Conservation (phyloP, 2,329 filamentous ascomycete genomes). For the Diplodia scrobiculata region DNA sequence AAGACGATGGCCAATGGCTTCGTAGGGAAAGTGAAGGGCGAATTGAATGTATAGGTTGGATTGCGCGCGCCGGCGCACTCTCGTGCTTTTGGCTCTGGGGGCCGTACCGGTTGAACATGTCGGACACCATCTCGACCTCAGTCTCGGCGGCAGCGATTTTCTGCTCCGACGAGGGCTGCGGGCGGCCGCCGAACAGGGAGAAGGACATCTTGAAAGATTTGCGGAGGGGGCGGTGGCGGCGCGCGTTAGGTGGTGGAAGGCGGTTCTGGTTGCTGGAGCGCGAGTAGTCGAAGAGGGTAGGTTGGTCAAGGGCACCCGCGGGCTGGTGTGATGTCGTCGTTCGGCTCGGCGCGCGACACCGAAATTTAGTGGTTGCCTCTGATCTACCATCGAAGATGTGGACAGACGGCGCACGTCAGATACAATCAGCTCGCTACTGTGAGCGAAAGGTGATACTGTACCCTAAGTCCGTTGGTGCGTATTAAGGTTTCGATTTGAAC, state of each 20-base stretch:
- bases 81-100: background rate
- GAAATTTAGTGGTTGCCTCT: constrained; percentile 11
- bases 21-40: background rate
- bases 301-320: background rate
- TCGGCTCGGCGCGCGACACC: background rate
- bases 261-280: background rate
- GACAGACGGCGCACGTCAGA: background rate
- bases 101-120: constrained; percentile 93
- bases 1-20: background rate
- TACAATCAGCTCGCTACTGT: background rate
- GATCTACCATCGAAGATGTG: too few relatives aligned
- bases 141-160: constrained; percentile 96
- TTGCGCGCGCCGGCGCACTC: background rate
- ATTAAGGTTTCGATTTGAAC: background rate
- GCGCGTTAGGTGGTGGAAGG: background rate
- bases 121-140: constrained; percentile 95
- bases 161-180: constrained; percentile 90
- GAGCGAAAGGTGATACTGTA: background rate
- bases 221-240: background rate
- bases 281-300: background rate
- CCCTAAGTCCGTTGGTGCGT: background rate
- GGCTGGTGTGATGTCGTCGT: constrained; percentile 28
- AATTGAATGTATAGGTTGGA: background rate
- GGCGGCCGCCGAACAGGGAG: constrained; percentile 57
- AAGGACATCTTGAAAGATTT: constrained; percentile 28